Percentiles rank a stretch among this genome's conserved stretches.
phyloP scores from a whole-genome alignment of 345 rosid species.

The Eucalyptus tenuipes region DNA sequence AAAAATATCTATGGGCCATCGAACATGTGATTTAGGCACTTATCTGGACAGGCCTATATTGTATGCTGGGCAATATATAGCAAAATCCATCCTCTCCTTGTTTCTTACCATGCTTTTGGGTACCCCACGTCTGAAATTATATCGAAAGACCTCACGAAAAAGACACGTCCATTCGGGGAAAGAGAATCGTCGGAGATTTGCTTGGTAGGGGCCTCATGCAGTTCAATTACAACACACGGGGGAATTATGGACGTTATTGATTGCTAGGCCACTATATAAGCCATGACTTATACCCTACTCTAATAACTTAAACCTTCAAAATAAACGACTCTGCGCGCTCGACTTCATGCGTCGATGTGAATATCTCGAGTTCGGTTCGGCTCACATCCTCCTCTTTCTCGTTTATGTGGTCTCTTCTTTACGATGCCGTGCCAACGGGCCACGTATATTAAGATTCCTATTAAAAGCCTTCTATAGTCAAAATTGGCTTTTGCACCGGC shows the following conservation, averaged over 20 bases:
- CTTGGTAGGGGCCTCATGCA: background rate
- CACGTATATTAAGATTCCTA: background rate
- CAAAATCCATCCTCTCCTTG: background rate
- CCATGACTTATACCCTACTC: background rate
- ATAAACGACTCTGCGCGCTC: background rate
- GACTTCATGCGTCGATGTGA: background rate
- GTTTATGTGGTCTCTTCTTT: background rate
- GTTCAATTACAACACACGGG: background rate
- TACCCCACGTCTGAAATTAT: background rate
- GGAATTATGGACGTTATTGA: background rate
- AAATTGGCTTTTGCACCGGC: too few relatives aligned
- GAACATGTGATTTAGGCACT: background rate
- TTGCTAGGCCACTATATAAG: background rate
- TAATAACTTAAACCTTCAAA: background rate
- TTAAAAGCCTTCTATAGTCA: background rate
- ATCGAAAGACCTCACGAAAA: background rate
- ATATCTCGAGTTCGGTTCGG: background rate
- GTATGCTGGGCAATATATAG: background rate
- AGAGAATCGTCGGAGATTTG: background rate
- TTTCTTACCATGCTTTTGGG: background rate
- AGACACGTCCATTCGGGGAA: background rate
- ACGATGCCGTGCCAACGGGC: background rate
- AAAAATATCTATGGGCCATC: background rate
- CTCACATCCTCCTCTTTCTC: too few relatives aligned
- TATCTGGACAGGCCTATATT: background rate